A percentile compares a stretch with the other conserved stretches of the same genome.
phyloP scores from a whole-genome alignment of 768 basidiomycete genomes.

The Mycena pura region DNA sequence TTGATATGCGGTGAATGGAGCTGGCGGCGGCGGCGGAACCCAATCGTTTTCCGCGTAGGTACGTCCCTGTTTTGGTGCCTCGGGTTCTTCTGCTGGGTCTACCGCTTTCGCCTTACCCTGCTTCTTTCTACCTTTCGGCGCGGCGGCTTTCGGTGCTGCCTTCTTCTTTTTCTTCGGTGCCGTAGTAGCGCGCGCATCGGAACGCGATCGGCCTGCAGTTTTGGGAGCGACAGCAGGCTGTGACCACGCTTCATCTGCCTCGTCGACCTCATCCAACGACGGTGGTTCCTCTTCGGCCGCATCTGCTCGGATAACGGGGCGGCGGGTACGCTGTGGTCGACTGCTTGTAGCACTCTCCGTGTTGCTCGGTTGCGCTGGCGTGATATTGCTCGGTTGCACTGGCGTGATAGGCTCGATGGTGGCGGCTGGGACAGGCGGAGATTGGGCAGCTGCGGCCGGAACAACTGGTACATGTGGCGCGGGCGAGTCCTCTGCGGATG shows the following conservation, averaged over 20 bases:
- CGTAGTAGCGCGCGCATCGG: not conserved
- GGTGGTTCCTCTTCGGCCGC: not conserved
- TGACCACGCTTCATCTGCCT: not conserved
- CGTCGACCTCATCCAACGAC: not conserved
- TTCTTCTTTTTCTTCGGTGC: not conserved
- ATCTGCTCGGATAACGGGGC: not conserved
- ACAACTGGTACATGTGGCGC: too few relatives aligned
- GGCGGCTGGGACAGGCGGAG: too few relatives aligned
- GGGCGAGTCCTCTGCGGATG: too few relatives aligned
- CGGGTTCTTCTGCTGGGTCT: not conserved
- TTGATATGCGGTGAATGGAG: slow-evolving; percentile 1
- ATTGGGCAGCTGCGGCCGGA: too few relatives aligned
- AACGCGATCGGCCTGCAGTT: too few relatives aligned
- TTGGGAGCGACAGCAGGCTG: not conserved
- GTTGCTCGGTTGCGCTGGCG: too few relatives aligned
- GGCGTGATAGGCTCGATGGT: too few relatives aligned
- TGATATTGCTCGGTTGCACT: too few relatives aligned
- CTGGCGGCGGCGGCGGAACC: slow-evolving; percentile 13
- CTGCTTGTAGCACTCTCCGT: too few relatives aligned
- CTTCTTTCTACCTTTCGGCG: not conserved
- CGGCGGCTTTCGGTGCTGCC: not conserved
- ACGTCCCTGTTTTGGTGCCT: not conserved
- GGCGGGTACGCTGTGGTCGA: not conserved
- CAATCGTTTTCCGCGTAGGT: slow-evolving; percentile 14
- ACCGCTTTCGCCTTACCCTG: not conserved